These are phyloP conservation scores for Mycena galopus DNA, from an alignment of 768 basidiomycete species.

Conservation along the genomic window DNA sequence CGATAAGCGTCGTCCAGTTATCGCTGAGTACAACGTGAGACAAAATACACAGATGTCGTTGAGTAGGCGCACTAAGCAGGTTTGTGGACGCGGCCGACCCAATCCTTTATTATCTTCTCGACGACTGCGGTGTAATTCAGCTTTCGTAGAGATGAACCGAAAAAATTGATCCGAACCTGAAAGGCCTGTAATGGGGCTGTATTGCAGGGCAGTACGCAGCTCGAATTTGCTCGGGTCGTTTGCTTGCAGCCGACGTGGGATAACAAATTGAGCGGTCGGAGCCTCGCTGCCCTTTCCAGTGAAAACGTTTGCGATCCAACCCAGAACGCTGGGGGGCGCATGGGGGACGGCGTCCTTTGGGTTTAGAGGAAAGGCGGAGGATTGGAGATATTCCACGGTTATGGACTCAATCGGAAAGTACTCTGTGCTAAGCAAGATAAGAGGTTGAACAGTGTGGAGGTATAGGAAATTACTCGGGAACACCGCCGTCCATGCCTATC, in stretches of 20 bases:
- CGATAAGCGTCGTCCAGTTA: slow-evolving; percentile 60
- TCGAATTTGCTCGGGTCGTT: slow-evolving; percentile 53
- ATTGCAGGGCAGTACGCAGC: slow-evolving; percentile 67
- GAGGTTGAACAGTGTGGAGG: neutral
- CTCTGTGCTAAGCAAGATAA: slow-evolving; percentile 23
- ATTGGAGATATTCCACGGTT: slow-evolving; percentile 32
- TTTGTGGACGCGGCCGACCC: slow-evolving; percentile 52
- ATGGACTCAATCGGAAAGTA: slow-evolving; percentile 38
- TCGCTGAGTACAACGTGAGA: slow-evolving; percentile 31
- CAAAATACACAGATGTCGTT: neutral
- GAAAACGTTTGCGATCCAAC: slow-evolving; percentile 34
- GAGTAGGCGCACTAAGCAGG: slow-evolving; percentile 53
- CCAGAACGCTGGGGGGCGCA: slow-evolving; percentile 30
- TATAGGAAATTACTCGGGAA: slow-evolving; percentile 26
- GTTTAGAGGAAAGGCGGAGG: slow-evolving; percentile 22
- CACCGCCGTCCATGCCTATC: slow-evolving; percentile 35
- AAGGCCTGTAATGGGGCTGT: slow-evolving; percentile 61
- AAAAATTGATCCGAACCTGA: slow-evolving; percentile 38
- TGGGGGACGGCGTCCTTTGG: slow-evolving; percentile 33
- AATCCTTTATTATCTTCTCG: slow-evolving; percentile 61
- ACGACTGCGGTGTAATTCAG: slow-evolving; percentile 37
- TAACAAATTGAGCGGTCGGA: slow-evolving; percentile 27
- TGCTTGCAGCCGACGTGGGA: slow-evolving; percentile 41
- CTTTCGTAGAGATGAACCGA: neutral
- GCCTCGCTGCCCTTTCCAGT: slow-evolving; percentile 33